Base-by-base conservation (phyloP, 1,284 basidiomycete species). In the Melampsora americana region DNA sequence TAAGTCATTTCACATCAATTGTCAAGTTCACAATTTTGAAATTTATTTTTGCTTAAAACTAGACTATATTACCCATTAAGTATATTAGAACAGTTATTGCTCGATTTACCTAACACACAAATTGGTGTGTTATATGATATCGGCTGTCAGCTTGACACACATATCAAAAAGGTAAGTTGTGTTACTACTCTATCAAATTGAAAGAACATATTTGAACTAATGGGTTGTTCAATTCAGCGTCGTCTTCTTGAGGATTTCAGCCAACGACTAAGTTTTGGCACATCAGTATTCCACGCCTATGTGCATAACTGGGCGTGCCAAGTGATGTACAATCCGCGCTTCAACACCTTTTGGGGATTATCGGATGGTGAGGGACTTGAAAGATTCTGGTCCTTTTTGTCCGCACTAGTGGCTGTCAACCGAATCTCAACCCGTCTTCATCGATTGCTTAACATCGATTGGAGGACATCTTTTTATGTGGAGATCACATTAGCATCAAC, bases 101-200 rank as follows among this genome's bases (percentile, higher is more conserved):
- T 39, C 9, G 28, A 66, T 35, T 66, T 66, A 16, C 64, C 64
- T 35, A 23, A 44, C 2, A 14, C 14, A 14, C 30, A 39, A 23
- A 66, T 66, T 39, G 30, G 64, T 5, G 32, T 66, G 30, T 23
- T 66, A 18, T 66, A 66, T 42, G 64, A 66, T 44, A 26, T 66
- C 39, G 9, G 9, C 11, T 66, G 64, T 44, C 64, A 66, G 11
- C 39, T 66, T 32, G 64, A 66, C 14, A n/a, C 64, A 30, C 64
- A 66, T 44, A 18, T 66, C 28, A 66, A 26, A 23, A 66, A 66
- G 64, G 9, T 66, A 39, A n/a, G 4, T 66, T 2, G 3, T 32
- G 4, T 5, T 18, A 32, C 35, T 30, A 6, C 30, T 20, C 20
- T 12, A 18, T 39, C 20, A 28, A n/a, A 5, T 5, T 20, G 5